These are phyloP conservation scores for Metschnikowia santaceciliae DNA, from an alignment of 805 yeast species.

Conservation along the genomic window DNA sequence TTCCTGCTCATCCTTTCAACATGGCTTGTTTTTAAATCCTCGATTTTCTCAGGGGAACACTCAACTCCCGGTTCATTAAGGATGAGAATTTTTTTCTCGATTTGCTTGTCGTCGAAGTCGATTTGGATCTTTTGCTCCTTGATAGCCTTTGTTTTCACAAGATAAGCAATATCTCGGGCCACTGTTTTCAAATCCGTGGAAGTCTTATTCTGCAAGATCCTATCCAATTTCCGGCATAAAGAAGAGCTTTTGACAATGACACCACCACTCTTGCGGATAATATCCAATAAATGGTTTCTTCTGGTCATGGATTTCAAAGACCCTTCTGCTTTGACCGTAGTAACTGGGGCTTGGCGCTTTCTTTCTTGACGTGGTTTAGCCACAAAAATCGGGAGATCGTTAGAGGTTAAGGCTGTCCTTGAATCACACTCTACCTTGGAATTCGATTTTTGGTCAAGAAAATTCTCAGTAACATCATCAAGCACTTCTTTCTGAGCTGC, in stretches of 20 bases:
- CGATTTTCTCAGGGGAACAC: conserved; percentile 29
- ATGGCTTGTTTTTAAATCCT: conserved; percentile 21
- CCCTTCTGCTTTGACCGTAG: conserved; percentile 7
- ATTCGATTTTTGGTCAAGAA: neutral
- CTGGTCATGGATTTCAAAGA: conserved; percentile 30
- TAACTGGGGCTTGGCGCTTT: neutral
- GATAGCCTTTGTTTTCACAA: conserved; percentile 21
- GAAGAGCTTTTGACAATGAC: conserved; percentile 32
- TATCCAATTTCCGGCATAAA: conserved; percentile 32
- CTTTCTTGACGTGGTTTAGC: conserved; percentile 10
- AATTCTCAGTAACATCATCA: neutral
- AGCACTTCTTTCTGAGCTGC: conserved; percentile 1
- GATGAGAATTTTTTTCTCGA: conserved; percentile 31
- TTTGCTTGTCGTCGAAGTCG: conserved; percentile 24
- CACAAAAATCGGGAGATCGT: conserved; percentile 11
- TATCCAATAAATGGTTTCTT: conserved; percentile 25
- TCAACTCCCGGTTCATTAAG: conserved; percentile 24
- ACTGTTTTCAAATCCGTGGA: conserved; percentile 38
- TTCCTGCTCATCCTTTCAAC: conserved; percentile 6
- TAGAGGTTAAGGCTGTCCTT: conserved; percentile 5
- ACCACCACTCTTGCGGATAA: conserved; percentile 36
- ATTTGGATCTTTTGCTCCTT: conserved; percentile 17
- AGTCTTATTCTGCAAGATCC: conserved; percentile 24
- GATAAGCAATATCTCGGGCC: conserved; percentile 32
- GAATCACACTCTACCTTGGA: neutral